Evolutionary conservation across 2,329 filamentous ascomycete species (phyloP), one percentile per base, ranked within the genome.

Genomic region (Tolypocladium guangdongense): DNA sequence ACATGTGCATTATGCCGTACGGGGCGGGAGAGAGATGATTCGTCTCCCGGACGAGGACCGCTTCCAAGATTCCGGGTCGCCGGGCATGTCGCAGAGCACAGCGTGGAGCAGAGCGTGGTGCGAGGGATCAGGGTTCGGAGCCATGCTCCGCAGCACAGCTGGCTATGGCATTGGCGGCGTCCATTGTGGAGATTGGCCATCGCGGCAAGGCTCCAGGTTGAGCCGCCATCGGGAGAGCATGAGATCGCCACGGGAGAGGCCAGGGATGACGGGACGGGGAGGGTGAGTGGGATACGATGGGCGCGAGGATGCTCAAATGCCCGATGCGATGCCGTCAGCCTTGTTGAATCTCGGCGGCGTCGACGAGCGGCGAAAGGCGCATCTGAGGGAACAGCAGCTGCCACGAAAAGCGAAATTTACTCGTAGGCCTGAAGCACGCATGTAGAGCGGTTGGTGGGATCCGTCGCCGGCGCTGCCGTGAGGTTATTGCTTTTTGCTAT

Each of bases 51-150:
- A 39, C 6, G 36, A 50, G 49, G 18, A 16, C 35, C 18, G 32
- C 41, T 52, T 41, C 50, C 50, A 47, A 16, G 50, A 43, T 45
- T 52, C 38, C 41, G 50, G 50, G 50, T 47, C 50, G 35, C 49
- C 27, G 36, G 35, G 35, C 18, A 50, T 20, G 20, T 39, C 22
- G 35, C 3, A 35, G 33, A 36, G 43, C 35, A 37, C 18, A 37
- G 32, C 32, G 32, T 33, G 32, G 32, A 14, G 5, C 43, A 46
- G 24, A 46, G 43, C 43, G n/a, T 46, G 43, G 43, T 6, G 43
- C 24, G 27, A n/a, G 43, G 27, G 30, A 10, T 38, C 37, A 38
- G 16, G 37, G 18, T 7, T 35, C 18, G 7, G 37, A 3, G 18
- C 41, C 11, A n/a, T 30, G 24, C 16, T 14, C 18, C 43, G 43